These are phyloP conservation scores for Ascochyta viciae-villosae DNA, from an alignment of 2,329 filamentous ascomycete genomes.

Conservation along the genomic window DNA sequence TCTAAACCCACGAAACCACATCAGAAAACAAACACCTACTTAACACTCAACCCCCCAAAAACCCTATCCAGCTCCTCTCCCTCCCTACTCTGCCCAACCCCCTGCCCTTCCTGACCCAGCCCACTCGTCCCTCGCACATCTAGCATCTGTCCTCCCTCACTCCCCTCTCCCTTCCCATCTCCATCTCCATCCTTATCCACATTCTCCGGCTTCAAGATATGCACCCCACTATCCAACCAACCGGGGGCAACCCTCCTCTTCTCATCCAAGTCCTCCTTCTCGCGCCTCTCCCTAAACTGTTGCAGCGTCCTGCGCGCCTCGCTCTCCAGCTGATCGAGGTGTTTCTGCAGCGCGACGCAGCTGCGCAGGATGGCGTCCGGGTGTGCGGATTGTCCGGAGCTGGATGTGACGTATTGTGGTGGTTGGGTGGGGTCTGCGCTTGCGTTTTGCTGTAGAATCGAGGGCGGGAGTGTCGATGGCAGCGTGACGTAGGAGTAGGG, in stretches of 20 bases:
- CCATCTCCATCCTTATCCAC: slow-evolving; percentile 48
- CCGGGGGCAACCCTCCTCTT: slow-evolving; percentile 81
- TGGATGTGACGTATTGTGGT: slow-evolving; percentile 81
- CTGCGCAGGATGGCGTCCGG: slow-evolving; percentile 85
- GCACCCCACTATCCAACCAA: slow-evolving; percentile 75
- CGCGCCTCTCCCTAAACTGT: slow-evolving; percentile 72
- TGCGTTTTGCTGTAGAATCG: slow-evolving; percentile 61
- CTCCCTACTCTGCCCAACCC: slow-evolving; percentile 49
- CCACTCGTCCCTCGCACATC: slow-evolving; percentile 16
- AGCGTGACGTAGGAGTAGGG: slow-evolving; percentile 95
- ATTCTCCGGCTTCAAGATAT: slow-evolving; percentile 71
- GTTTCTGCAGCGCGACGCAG: slow-evolving; percentile 77
- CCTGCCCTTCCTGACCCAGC: neutral
- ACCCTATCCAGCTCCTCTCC: slow-evolving; percentile 68
- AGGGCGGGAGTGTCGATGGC: slow-evolving; percentile 82
- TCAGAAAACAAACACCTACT: neutral
- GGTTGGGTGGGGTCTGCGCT: slow-evolving; percentile 60
- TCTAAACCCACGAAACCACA: neutral
- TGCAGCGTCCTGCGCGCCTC: slow-evolving; percentile 72
- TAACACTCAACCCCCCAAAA: slow-evolving; percentile 67
- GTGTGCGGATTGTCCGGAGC: slow-evolving; percentile 77
- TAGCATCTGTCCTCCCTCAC: slow-evolving; percentile 29
- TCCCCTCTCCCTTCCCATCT: slow-evolving; percentile 56
- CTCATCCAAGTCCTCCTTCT: slow-evolving; percentile 74
- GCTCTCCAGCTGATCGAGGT: slow-evolving; percentile 72